phyloP scores from a whole-genome alignment of 2,329 filamentous ascomycete species.

The Trichoderma oligosporum region DNA sequence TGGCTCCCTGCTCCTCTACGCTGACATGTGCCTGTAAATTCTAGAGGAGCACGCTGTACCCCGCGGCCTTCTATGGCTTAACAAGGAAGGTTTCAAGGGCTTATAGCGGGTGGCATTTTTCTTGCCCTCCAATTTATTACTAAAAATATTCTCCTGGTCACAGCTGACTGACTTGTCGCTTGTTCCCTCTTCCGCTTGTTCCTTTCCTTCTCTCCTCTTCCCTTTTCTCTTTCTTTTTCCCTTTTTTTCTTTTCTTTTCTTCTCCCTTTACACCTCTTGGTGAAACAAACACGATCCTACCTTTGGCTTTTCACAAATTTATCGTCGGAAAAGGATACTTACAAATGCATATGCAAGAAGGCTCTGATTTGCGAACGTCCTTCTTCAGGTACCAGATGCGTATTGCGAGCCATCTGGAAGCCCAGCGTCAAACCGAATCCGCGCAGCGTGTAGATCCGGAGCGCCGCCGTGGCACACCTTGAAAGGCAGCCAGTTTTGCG shows the following conservation, averaged over 20 bases:
- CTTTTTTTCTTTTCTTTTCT: slow-evolving; percentile 22
- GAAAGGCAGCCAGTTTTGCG: slow-evolving; percentile 26
- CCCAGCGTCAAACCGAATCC: slow-evolving; percentile 47
- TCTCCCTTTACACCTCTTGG: slow-evolving; percentile 17
- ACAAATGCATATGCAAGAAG: slow-evolving; percentile 56
- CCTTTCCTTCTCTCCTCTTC: slow-evolving; percentile 4
- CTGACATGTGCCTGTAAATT: slow-evolving; percentile 10
- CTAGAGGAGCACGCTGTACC: slow-evolving; percentile 7
- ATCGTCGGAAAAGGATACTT: slow-evolving; percentile 23
- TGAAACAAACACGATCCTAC: slow-evolving; percentile 4
- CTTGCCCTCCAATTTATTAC: slow-evolving; percentile 8
- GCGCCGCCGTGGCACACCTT: slow-evolving; percentile 54
- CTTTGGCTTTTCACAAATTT: slow-evolving; percentile 15
- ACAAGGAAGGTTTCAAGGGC: slow-evolving; percentile 11
- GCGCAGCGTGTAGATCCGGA: slow-evolving; percentile 55
- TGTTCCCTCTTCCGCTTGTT: slow-evolving; percentile 4
- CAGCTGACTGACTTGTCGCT: neutral
- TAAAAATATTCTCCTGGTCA: slow-evolving; percentile 11
- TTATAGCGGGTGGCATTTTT: slow-evolving; percentile 8
- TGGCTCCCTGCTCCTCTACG: neutral
- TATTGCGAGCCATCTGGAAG: slow-evolving; percentile 47
- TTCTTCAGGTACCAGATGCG: slow-evolving; percentile 58
- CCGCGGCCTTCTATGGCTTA: neutral
- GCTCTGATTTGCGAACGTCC: slow-evolving; percentile 42
- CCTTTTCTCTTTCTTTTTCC: neutral